Evolutionary conservation across 768 basidiomycete species (phyloP), one percentile per base, ranked within the genome.

Genomic region (Pisolithus albus): DNA sequence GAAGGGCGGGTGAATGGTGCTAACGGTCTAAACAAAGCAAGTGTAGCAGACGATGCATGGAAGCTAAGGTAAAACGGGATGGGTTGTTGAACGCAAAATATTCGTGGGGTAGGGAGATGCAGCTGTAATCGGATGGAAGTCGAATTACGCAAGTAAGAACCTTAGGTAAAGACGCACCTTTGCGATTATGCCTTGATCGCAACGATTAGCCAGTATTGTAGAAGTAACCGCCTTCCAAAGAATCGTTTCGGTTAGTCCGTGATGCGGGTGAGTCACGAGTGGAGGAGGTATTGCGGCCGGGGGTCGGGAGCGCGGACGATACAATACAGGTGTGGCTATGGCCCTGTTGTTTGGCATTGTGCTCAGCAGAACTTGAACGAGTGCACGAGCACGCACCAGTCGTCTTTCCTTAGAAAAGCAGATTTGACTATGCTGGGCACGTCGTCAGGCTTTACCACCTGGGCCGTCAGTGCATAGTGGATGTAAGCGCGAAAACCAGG

Each of bases 61-160:
- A 88, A 74, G 5, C 73, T 74, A 24, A 89, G 54, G 62, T 86
- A 75, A 66, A 87, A 88, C 1, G 86, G 86, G 23, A 88, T 86
- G 16, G 76, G 62, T 53, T 81, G 70, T 4, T 70, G 64, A 56
- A 83, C 69, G 60, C 75, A 79, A 63, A 84, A 84, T 44, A 79
- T 75, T 47, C 81, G 74, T 13, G 81, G 78, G 1, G 77, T 66
- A 2, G 86, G 86, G 18, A 87, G 59, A 58, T 82, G 81, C 11
- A 74, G 59, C 73, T 75, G 42, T 43, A 26, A 18, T n/a, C 11
- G n/a, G 11, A 40, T 24, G 45, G 13, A 34, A 36, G 19, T 57
- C 21, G 50, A 21, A 19, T 49, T 21, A 15, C n/a, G 11, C 18
- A 16, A 18, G 32, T 10, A 34, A n/a, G 34, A 39, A 49, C 21